Evolutionary conservation across 2,329 filamentous ascomycete genomes (phyloP).

Genomic region (Dichotomopilus funicola): DNA sequence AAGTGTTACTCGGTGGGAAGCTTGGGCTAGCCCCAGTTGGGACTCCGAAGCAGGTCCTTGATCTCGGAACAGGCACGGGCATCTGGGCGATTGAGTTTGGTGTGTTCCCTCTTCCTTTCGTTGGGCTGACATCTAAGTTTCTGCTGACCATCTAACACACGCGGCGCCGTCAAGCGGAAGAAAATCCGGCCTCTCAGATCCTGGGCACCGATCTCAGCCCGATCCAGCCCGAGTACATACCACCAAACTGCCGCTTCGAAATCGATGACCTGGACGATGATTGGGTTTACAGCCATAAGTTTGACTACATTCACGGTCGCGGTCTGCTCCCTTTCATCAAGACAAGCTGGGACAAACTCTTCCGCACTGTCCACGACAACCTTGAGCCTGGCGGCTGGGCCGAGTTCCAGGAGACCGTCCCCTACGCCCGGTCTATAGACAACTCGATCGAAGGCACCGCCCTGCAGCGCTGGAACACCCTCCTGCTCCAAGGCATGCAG

Average conservation of each 20-base stretch:
- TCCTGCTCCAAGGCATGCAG: constrained; percentile 15
- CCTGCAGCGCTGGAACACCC: constrained; percentile 15
- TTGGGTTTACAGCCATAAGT: constrained; percentile 13
- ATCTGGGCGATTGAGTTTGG: constrained; percentile 20
- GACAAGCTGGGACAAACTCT: not conserved
- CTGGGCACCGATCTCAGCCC: constrained; percentile 18
- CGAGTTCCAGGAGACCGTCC: constrained; percentile 18
- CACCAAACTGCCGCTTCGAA: constrained; percentile 18
- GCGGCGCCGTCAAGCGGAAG: constrained; percentile 2
- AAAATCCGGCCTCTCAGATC: constrained; percentile 14
- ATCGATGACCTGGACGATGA: constrained; percentile 18
- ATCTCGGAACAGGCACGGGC: constrained; percentile 17
- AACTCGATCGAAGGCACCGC: constrained; percentile 14
- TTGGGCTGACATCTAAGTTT: not conserved
- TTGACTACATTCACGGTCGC: constrained; percentile 16
- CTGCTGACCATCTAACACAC: not conserved
- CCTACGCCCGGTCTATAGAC: constrained; percentile 16
- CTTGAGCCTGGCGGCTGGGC: constrained; percentile 18
- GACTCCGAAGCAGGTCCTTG: constrained; percentile 10
- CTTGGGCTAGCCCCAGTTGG: constrained; percentile 12
- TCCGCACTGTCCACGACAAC: constrained; percentile 13
- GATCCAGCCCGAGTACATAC: constrained; percentile 17
- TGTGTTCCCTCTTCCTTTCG: not conserved
- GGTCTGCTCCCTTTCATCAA: constrained; percentile 12
- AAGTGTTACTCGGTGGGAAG: constrained; percentile 10